Evolutionary conservation across 768 basidiomycete species (phyloP).

Genomic region (Boletus barrowsii): DNA sequence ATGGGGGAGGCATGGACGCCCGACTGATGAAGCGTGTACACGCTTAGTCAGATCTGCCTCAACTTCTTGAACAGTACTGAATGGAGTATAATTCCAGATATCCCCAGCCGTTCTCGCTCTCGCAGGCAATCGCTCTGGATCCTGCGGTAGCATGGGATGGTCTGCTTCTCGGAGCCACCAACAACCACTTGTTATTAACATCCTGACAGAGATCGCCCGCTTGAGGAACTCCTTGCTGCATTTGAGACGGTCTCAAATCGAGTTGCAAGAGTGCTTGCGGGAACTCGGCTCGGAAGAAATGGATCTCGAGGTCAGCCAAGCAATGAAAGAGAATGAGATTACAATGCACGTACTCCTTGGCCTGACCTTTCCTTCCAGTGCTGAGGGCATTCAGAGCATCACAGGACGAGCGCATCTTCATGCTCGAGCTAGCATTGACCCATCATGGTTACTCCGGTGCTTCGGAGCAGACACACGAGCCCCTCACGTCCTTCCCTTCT

Average conservation of each 20-base stretch:
- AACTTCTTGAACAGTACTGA: not conserved
- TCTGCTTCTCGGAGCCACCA: constrained; percentile 24
- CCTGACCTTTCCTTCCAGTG: not conserved
- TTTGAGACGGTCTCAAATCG: constrained; percentile 58
- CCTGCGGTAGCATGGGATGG: constrained; percentile 70
- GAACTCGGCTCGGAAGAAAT: constrained; percentile 33
- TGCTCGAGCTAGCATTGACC: constrained; percentile 61
- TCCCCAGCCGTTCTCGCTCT: constrained; percentile 71
- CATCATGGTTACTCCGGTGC: constrained; percentile 56
- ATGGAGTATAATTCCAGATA: constrained; percentile 72
- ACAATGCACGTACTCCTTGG: constrained; percentile 57
- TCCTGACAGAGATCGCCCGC: constrained; percentile 63
- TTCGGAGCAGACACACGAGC: constrained; percentile 10
- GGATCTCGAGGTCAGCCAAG: constrained; percentile 59
- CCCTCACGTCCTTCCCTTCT: not conserved
- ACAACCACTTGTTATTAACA: not conserved
- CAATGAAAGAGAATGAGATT: constrained; percentile 65
- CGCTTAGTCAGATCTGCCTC: constrained; percentile 19
- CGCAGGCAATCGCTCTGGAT: constrained; percentile 62
- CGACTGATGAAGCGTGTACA: not conserved
- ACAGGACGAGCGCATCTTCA: constrained; percentile 72
- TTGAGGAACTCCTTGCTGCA: constrained; percentile 68
- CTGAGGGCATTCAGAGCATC: constrained; percentile 51
- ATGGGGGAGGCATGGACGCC: constrained; percentile 32
- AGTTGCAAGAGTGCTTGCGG: constrained; percentile 47